Evolutionary conservation across 1,139 yeast genomes (phyloP).

Genomic region (Pichia sp.): DNA sequence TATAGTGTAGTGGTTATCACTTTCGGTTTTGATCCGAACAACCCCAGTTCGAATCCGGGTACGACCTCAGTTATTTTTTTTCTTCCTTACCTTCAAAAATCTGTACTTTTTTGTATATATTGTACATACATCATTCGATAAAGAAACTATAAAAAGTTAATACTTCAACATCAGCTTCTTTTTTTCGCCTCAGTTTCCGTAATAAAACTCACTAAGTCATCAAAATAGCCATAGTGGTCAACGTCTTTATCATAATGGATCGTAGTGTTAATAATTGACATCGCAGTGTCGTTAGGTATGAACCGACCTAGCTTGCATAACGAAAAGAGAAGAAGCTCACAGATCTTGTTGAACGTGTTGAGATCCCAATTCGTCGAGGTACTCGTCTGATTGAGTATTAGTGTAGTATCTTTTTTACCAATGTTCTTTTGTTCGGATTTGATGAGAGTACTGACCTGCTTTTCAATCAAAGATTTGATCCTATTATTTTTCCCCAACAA

Average conservation of each 20-base stretch:
- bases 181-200: neutral
- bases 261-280: slow-evolving; percentile 19
- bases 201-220: slow-evolving; percentile 19
- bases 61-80: slow-evolving; percentile 48
- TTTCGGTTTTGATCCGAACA: slow-evolving; percentile 72
- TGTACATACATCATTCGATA: too few relatives aligned
- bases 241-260: slow-evolving; percentile 19
- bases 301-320: slow-evolving; percentile 31
- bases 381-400: slow-evolving; percentile 22
- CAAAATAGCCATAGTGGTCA: slow-evolving; percentile 28
- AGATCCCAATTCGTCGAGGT: slow-evolving; percentile 32
- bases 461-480: neutral
- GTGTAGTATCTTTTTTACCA: neutral
- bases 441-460: neutral
- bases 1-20: slow-evolving; percentile 67
- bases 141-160: neutral
- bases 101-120: too few relatives aligned
- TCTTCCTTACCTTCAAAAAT: too few relatives aligned
- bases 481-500: neutral
- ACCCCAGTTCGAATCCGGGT: slow-evolving; percentile 97
- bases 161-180: neutral
- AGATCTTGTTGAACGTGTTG: slow-evolving; percentile 27
- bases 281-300: slow-evolving; percentile 29
- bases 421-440: neutral
- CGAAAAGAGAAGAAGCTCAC: slow-evolving; percentile 27